Evolutionary conservation across 2,329 filamentous ascomycete species (phyloP), one percentile per base, ranked within the genome.

Genomic region (Venturia nashicola): DNA sequence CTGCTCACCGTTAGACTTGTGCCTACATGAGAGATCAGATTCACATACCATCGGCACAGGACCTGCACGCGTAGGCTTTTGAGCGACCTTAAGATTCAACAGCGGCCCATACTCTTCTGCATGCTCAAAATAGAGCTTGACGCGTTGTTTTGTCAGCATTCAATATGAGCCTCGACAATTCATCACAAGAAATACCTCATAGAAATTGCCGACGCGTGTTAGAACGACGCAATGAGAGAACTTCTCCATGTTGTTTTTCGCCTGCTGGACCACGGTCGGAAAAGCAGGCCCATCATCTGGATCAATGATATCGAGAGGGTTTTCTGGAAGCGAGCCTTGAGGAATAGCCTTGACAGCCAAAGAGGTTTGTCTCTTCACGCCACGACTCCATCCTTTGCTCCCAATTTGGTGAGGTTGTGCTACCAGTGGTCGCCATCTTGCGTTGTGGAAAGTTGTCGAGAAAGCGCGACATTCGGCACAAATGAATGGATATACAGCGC

Each of bases 131-230:
- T 99, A 99, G 65, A 99, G 79, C 83, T 76, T 36, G 65, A 61
- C 43, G 44, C 20, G 11, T 39, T 27, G 34, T 27, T 39, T 34
- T 27, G 59, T 59, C 20, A 18, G 20, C 27, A 11, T 4, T 27
- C 64, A 11, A 3, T 5, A 3, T 43, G 4, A 6, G 27, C 2
- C 14, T n/a, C n/a, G n/a, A 43, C 16, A 51, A 34, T 14, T 36
- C 1, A n/a, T 32, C 5, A n/a, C 14, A 36, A 43, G 4, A 57
- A 70, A 55, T 75, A 81, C 80, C 76, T 99, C 94, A 76, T 97
- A 99, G 76, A 99, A 99, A 66, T 92, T 88, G 64, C 94, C 94
- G 36, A 99, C 91, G 64, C 93, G 85, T 4, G 94, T 99, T 65
- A 99, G 78, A 8, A 99, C 75, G 46, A 99, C 89, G 75, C 93